phyloP scores from a whole-genome alignment of 202 grass and related monocot species.

The Cymbopogon flexuosus region DNA sequence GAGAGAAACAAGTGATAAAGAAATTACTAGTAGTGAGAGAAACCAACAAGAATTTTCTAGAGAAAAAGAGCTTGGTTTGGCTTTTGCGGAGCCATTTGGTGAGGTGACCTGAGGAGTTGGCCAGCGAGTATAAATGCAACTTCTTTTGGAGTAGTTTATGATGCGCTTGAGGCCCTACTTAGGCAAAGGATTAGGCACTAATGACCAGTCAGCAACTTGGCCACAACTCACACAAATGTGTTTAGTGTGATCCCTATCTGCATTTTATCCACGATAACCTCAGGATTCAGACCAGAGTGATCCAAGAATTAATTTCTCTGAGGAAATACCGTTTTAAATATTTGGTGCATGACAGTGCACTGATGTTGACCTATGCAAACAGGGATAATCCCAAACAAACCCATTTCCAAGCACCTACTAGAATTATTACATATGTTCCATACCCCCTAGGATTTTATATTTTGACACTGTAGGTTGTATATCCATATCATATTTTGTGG shows the following conservation, averaged over 20 bases:
- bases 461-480: not conserved
- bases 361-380: conserved; percentile 54
- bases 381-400: conserved; percentile 55
- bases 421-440: not conserved
- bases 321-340: conserved; percentile 42
- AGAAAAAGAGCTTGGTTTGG: not conserved
- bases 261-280: conserved; percentile 5
- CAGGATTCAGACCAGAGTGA: not conserved
- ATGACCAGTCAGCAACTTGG: conserved; percentile 19
- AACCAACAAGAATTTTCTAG: not conserved
- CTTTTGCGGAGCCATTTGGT: conserved; percentile 2
- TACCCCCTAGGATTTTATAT: not conserved
- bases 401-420: conserved; percentile 34
- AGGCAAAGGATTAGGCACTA: conserved; percentile 43
- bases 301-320: conserved; percentile 18
- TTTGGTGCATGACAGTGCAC: conserved; percentile 55
- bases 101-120: conserved; percentile 22
- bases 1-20: not conserved
- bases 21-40: not conserved
- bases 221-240: conserved; percentile 8
- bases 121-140: conserved; percentile 25
- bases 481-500: conserved; percentile 20
- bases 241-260: conserved; percentile 14
- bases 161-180: conserved; percentile 23
- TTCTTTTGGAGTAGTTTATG: conserved; percentile 10